Base-by-base conservation (phyloP, 768 basidiomycete genomes). In the Leccinum rimulosum region DNA sequence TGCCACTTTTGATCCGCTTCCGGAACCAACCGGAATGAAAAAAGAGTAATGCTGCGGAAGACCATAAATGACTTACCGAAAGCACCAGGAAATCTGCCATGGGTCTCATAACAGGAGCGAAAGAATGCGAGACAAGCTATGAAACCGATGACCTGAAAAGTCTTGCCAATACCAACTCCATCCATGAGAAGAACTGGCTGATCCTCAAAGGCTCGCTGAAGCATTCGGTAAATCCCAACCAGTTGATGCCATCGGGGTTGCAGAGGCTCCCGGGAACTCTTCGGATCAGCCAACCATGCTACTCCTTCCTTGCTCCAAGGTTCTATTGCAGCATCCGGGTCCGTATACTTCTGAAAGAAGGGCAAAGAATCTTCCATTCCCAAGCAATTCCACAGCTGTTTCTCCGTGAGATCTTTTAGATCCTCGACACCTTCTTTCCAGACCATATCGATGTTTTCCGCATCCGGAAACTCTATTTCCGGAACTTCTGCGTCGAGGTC, bases 171-270 rank as follows among this genome's bases (percentile, higher is more conserved):
- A 11, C 68, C 66, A 0, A 70, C 66, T 1, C 57, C 58, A 49
- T 70, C 68, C 65, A 70, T 66, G 22, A 66, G 15, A 27, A 68
- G 57, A 30, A 66, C 35, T 2, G 64, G 64, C 10, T 61, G 6
- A 10, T 54, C 38, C 2, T 52, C 25, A 2, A 63, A 36, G 1
- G 56, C 36, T 3, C 54, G 47, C 25, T 62, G 47, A 6, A 65
- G 6, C 45, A 66, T 60, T 54, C 60, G 59, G 9, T 60, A 12
- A 22, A 69, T 62, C 7, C 63, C 61, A 4, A 65, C 60, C 1
- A 66, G 60, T 56, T 66, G 65, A 53, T 65, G 66, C 67, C 67
- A 65, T 6, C 58, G 27, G 6, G 56, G 57, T 4, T 5, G 15
- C 0, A 66, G 52, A 3, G 17, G 51, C 22, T 50, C 28, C 11